Base-by-base conservation (phyloP, 495 filamentous ascomycete genomes). In the Penicillium psychrofluorescens region DNA sequence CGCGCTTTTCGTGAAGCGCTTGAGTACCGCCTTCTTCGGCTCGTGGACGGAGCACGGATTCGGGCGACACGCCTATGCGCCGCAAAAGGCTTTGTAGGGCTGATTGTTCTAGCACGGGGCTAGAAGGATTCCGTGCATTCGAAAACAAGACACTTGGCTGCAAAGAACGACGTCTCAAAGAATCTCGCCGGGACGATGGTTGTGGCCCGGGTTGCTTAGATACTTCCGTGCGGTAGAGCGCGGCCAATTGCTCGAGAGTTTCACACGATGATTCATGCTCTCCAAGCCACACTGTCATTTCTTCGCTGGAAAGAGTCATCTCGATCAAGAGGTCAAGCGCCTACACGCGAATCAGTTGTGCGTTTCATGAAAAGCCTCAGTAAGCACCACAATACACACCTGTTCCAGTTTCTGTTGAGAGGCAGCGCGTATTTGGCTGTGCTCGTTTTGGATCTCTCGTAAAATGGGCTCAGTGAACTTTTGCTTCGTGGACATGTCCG, bases 401-500 rank as follows among this genome's bases (percentile, higher is more conserved):
- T 50, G 45, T 46, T 68, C 60, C 34, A 71, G 38, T 15, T 61
- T 68, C 13, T 66, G 41, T 38, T 66, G 56, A 4, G 57, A 63
- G 2, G 45, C 47, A 29, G 53, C 53, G 13, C 55, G 59, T 44
- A 66, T 49, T 30, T 64, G 52, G 39, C 48, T 55, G 16, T 67
- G 62, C 28, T 59, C 54, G 29, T 58, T 53, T 30, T 59, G 54
- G 29, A 74, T 56, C 41, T 63, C 65, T 1, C 54, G 63, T 4
- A 81, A 61, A 11, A 80, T 78, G 1, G 76, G 79, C 47, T 77
- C 69, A 4, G 76, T 59, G 49, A 73, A 79, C 51, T 81, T 73
- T 44, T 83, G 78, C 53, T 77, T 74, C 1, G 71, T 69, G 16
- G 76, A 75, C 70, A 84, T 78, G 46, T 83, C 76, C 3, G 79